Evolutionary conservation across 257 asterid species (phyloP).

Genomic region (Verbascum thapsus): DNA sequence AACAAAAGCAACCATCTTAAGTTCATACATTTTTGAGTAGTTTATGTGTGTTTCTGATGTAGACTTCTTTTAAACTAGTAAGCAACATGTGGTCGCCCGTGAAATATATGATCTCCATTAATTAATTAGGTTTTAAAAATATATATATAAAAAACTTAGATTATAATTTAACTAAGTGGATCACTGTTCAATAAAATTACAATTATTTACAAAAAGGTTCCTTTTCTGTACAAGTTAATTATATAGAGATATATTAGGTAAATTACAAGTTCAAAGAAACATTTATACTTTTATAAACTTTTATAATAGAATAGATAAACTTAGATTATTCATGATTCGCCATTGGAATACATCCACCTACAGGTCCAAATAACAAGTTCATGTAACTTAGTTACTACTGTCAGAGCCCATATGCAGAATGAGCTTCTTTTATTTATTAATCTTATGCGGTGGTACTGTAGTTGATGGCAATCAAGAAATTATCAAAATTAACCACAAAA

Average conservation of each 20-base stretch:
- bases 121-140: no score
- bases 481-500: background rate
- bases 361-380: slow-evolving; percentile 8
- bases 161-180: no score
- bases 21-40: background rate
- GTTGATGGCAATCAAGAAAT: slow-evolving; percentile 7
- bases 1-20: background rate
- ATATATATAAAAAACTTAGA: no score
- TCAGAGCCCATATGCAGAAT: background rate
- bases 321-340: slow-evolving; percentile 12
- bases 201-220: no score
- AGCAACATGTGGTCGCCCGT: no score
- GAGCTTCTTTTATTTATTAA: background rate
- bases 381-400: slow-evolving; percentile 13
- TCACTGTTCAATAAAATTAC: no score
- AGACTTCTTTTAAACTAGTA: slow-evolving; percentile 14
- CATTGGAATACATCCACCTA: background rate
- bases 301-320: no score
- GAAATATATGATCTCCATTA: no score
- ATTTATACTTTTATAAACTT: no score
- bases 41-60: background rate
- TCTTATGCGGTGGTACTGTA: background rate
- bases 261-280: no score
- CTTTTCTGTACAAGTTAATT: no score
- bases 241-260: no score